Conservation (phyloP, 345 rosid species). For the Bruguiera gymnorhiza region DNA sequence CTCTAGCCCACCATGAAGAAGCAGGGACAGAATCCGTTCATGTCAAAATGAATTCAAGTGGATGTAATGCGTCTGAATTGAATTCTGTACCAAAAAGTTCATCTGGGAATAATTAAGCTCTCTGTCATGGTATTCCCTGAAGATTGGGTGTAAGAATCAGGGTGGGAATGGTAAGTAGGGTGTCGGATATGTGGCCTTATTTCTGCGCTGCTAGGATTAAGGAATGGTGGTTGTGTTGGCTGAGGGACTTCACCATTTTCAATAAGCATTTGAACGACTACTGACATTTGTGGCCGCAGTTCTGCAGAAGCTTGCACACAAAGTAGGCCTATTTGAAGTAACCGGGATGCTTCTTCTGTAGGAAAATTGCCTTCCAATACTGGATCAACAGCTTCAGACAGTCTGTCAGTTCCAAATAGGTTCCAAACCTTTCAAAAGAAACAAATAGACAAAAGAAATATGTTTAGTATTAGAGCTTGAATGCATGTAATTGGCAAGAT, state of each 20-base stretch:
- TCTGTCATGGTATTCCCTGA: slow-evolving; percentile 41
- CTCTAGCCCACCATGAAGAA: too few species aligned
- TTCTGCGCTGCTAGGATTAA: slow-evolving; percentile 39
- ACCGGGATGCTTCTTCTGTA: slow-evolving; percentile 41
- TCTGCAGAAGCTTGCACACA: slow-evolving; percentile 85
- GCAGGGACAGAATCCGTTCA: neutral
- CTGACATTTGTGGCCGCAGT: slow-evolving; percentile 76
- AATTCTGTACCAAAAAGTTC: slow-evolving; percentile 12
- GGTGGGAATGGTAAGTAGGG: slow-evolving; percentile 20
- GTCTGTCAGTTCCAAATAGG: slow-evolving; percentile 36
- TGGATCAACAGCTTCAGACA: slow-evolving; percentile 64
- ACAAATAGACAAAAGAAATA: slow-evolving; percentile 3
- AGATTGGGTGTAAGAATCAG: slow-evolving; percentile 43
- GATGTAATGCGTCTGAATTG: neutral
- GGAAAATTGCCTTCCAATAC: slow-evolving; percentile 39
- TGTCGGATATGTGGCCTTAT: slow-evolving; percentile 15
- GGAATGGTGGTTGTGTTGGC: slow-evolving; percentile 82
- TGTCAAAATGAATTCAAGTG: neutral
- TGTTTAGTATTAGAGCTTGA: neutral
- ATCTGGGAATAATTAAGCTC: slow-evolving; percentile 55
- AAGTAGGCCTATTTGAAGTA: slow-evolving; percentile 68
- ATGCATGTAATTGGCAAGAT: too few species aligned
- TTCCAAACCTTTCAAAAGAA: slow-evolving; percentile 56
- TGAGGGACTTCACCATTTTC: slow-evolving; percentile 41
- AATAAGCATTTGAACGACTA: slow-evolving; percentile 63